Base-by-base conservation (phyloP, 2,329 filamentous ascomycete genomes). In the Colletotrichum kahawae region DNA sequence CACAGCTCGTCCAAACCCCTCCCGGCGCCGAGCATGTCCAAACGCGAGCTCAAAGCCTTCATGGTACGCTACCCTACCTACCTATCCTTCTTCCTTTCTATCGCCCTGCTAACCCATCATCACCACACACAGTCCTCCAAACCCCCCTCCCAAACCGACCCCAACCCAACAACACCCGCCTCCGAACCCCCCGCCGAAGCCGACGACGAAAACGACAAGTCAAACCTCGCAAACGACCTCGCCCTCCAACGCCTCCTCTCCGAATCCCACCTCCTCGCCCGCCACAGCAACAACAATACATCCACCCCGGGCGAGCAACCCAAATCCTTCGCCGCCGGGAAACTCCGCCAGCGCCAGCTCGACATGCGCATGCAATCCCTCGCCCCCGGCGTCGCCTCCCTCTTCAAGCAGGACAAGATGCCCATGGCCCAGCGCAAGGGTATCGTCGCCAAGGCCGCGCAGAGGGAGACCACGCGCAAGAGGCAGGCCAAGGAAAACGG, bases 401-500 rank as follows among this genome's bases (percentile, higher is more conserved):
- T 97, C 62, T 93, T 93, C 78, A 89, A 89, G 71, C 96, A 98
- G 84, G 90, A 93, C 74, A 96, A 93, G 79, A 98, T 98, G 95
- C 96, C 97, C 21, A 94, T 98, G 89, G 86, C 92, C 56, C 93
- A 96, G 81, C 91, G 95, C 74, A 95, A 94, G 84, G 96, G 96
- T n/a, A 98, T 98, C 75, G 86, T 87, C 18, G 89, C 90, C 2
- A 95, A 95, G 67, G 90, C 91, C 27, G 87, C 83, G 2, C 84
- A 87, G 33, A 91, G 91, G 74, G 96, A 98, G 83, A 86, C 90
- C 14, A 94, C 90, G 86, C 87, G 96, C 67, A 88, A 96, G 48
- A 88, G 88, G 54, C 95, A 98, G 83, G 97, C 97, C 3, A 92
- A 90, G 81, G 96, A 98, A 88, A 98, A 96, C 79, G 97, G 96